Base-by-base conservation (phyloP, 2,329 filamentous ascomycete species). In the Fusarium marasasianum region DNA sequence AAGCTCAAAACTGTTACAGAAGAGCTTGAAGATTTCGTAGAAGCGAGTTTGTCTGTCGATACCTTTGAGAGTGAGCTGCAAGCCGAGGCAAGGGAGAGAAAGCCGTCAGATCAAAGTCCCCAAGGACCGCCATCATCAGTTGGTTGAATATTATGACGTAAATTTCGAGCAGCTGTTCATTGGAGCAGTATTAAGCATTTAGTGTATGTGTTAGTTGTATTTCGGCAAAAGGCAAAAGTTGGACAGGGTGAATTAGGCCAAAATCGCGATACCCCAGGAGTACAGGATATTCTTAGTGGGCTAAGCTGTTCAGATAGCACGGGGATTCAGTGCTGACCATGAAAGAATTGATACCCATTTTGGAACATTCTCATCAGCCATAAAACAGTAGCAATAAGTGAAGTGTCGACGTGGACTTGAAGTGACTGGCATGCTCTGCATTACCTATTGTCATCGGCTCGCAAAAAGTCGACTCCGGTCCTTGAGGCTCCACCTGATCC, bases 1-100 rank as follows among this genome's bases (percentile, higher is more conserved):
- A 98, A 98, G 84, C 85, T 99, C 63, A 98, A 97, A 85, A 98
- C 95, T 5, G 94, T 98, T 6, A 97, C 94, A 72, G 95, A 98
- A 81, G 96, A 98, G 84, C 85, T 98, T 64, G 96, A 98, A 82
- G 96, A 98, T 76, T 98, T 98, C 82, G 92, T 98, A 35, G 94
- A 97, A 77, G 92, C 95, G 33, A 98, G 95, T 78, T 87, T 93
- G 74, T 92, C 94, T 1, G 95, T 96, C 22, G 95, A 98, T 81
- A 93, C 94, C 35, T 89, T 89, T 69, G 88, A 90, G 47, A 88
- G 84, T 76, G 87, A 89, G 79, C 79, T 89, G 41, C 86, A 86
- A 69, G 83, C 82, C 5, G 88, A 90, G 78, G 88, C 86, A 6
- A 84, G 85, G 56, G 83, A 86, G 59, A 83, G 82, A 31, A 82